phyloP scores from a whole-genome alignment of 495 filamentous ascomycete genomes.

The Penicillium steckii region DNA sequence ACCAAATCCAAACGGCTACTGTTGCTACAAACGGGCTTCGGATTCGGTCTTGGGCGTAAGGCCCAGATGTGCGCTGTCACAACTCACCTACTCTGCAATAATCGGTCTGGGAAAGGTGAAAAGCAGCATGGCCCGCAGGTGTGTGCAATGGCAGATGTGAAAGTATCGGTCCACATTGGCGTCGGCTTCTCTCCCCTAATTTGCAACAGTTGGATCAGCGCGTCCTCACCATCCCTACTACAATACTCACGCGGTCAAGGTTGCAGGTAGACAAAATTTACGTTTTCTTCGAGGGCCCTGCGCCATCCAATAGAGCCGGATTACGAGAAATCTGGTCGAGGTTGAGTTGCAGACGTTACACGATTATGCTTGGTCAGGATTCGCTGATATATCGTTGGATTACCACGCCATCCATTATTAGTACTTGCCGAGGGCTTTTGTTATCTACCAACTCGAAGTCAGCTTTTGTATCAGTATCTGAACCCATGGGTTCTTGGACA shows the following conservation, averaged over 20 bases:
- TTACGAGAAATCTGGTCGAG: conserved; percentile 1
- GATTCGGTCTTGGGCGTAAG: conserved; percentile 2
- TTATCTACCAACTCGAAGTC: background rate
- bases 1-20: conserved; percentile 19
- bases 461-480: background rate
- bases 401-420: conserved; percentile 1
- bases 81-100: background rate
- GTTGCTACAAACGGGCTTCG: conserved; percentile 15
- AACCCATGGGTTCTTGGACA: conserved; percentile 12
- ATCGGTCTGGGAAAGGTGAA: conserved; percentile 3
- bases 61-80: conserved; percentile 12
- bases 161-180: background rate
- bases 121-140: conserved; percentile 1
- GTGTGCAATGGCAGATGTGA: background rate
- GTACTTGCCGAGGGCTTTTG: background rate
- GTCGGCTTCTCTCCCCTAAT: conserved; percentile 1
- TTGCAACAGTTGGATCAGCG: background rate
- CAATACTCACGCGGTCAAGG: conserved; percentile 12
- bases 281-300: conserved; percentile 12
- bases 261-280: conserved; percentile 4
- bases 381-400: conserved; percentile 19
- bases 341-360: conserved; percentile 17
- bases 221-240: conserved; percentile 3
- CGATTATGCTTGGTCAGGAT: conserved; percentile 5
- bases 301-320: conserved; percentile 16